These are phyloP conservation scores for Ogataea philodendri DNA, from an alignment of 805 yeast species.

Conservation along the genomic window DNA sequence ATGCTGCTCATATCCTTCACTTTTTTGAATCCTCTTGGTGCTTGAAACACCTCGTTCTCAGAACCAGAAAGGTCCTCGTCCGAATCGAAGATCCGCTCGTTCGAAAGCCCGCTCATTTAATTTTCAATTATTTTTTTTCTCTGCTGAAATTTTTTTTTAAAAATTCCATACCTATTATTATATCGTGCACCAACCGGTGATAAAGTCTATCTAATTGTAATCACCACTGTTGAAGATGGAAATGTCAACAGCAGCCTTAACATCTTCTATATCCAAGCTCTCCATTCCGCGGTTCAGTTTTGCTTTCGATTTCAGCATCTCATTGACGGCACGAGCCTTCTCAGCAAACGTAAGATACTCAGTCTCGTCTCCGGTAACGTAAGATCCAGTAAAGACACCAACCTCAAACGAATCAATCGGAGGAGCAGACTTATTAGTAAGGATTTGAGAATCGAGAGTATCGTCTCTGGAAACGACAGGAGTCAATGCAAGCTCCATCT, in stretches of 20 bases:
- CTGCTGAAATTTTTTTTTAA: slow-evolving; percentile 1
- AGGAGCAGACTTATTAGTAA: slow-evolving; percentile 24
- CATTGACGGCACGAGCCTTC: slow-evolving; percentile 75
- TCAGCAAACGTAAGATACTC: slow-evolving; percentile 80
- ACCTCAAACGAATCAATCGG: slow-evolving; percentile 73
- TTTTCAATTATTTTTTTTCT: slow-evolving; percentile 4
- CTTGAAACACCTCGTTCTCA: too few relatives aligned
- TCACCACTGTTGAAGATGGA: slow-evolving; percentile 59
- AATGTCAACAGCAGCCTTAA: slow-evolving; percentile 73
- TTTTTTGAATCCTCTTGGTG: slow-evolving; percentile 29
- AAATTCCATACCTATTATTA: slow-evolving; percentile 4
- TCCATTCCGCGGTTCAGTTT: slow-evolving; percentile 32
- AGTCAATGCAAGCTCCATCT: slow-evolving; percentile 34
- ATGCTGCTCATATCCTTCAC: slow-evolving; percentile 16
- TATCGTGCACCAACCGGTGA: slow-evolving; percentile 12
- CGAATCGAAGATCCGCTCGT: slow-evolving; percentile 29
- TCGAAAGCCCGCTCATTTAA: slow-evolving; percentile 20
- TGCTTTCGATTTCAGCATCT: slow-evolving; percentile 47
- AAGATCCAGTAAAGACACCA: slow-evolving; percentile 94
- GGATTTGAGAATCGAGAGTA: slow-evolving; percentile 26
- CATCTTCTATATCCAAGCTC: slow-evolving; percentile 49
- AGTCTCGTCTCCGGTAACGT: slow-evolving; percentile 91
- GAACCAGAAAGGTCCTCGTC: slow-evolving; percentile 23
- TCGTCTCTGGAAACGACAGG: slow-evolving; percentile 37
- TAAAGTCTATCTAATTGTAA: slow-evolving; percentile 28